Conservation (phyloP, 306 rosid species). For the Pyrus communis region DNA sequence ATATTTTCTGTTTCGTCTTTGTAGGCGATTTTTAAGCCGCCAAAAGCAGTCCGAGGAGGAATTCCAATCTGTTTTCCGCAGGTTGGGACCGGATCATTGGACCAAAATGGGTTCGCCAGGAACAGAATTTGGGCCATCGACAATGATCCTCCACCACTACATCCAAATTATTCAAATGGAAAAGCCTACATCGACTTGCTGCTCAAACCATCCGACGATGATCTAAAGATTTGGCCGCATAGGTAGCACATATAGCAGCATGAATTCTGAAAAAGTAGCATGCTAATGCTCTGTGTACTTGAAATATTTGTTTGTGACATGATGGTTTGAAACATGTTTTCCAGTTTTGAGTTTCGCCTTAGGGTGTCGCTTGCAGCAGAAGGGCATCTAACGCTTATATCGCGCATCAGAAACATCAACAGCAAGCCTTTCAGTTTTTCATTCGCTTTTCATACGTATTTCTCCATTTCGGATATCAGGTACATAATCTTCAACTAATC, state of each 20-base stretch:
- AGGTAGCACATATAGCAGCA: constrained; percentile 37
- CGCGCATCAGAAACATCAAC: constrained; percentile 79
- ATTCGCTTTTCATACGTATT: constrained; percentile 70
- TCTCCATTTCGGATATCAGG: constrained; percentile 83
- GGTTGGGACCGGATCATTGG: constrained; percentile 72
- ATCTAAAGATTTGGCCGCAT: constrained; percentile 77
- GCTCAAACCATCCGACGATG: constrained; percentile 72
- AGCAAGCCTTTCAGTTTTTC: constrained; percentile 82
- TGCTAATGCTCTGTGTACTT: not conserved
- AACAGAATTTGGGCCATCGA: constrained; percentile 70
- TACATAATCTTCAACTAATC: not conserved
- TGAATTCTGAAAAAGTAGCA: not conserved
- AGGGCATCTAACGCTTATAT: constrained; percentile 47
- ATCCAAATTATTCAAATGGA: constrained; percentile 36
- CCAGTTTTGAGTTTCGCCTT: constrained; percentile 85
- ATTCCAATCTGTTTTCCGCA: constrained; percentile 93
- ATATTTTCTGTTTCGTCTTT: not conserved
- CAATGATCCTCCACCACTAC: constrained; percentile 54
- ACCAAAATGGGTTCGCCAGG: constrained; percentile 87
- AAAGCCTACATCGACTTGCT: constrained; percentile 56
- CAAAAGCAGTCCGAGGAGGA: constrained; percentile 84
- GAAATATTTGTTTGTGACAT: not conserved
- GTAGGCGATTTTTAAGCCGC: constrained; percentile 73
- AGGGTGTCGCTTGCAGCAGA: constrained; percentile 60
- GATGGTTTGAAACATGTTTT: not conserved